Evolutionary conservation across 352 stramenopile species (phyloP), one percentile per base, ranked within the genome.

Genomic region (Globisporangium paddicum): DNA sequence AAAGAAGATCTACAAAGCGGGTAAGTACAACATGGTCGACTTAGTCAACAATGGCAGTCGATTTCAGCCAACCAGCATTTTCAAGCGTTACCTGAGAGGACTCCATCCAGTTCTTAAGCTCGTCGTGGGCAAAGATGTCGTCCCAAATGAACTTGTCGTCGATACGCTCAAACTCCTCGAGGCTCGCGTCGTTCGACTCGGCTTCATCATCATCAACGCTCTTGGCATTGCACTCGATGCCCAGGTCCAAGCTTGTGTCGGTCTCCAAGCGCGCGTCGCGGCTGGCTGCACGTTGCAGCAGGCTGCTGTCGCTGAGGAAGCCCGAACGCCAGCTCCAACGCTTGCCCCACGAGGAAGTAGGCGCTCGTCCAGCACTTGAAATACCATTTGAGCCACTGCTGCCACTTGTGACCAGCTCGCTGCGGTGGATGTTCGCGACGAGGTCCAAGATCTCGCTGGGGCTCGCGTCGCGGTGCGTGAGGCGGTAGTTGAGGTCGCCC

Each of bases 401-500:
- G 16, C 10, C 5, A 16, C n/a, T 58, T 19, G 14, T 41, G 1
- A 26, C 11, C n/a, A 65, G 58, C 46, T 83, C 74, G 49, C 67
- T 69, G 37, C 68, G 61, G 8, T 71, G 67, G 10, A 82, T 72
- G 47, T 72, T 75, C 14, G 60, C 71, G 13, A 92, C 71, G 23
- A 92, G 69, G 45, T 90, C 78, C 6, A 92, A 55, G 14, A 92
- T 85, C 49, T 79, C 72, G 19, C 71, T 66, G 16, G 81, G 70
- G 11, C 53, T 79, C 2, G 78, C 82, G 19, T 74, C 66, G 9
- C 67, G 69, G 44, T 89, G 71, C 41, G 72, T 83, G 11, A 96
- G 69, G 10, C 89, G 82, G 66, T 96, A 97, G 70, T 97, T 97
- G 47, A 97, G 73, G 62, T 97, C 89, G 13, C 89, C 89, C 19